Evolutionary conservation across 2,329 filamentous ascomycete genomes (phyloP), one percentile per base, ranked within the genome.

Genomic region (Claviceps monticola): DNA sequence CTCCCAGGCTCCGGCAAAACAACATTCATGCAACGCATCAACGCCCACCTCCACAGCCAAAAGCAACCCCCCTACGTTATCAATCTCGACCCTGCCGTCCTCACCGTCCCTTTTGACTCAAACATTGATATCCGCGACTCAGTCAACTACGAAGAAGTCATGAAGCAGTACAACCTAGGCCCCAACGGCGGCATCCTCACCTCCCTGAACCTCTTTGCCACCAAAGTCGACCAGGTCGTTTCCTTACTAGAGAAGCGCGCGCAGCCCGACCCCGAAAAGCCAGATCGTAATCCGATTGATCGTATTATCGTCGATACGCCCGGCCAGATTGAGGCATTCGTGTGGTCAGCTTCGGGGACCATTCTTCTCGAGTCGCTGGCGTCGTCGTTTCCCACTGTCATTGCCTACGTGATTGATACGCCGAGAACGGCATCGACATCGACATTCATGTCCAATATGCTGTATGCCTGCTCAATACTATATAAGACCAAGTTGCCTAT

Each of bases 391-490:
- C 93, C 94, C 0, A 98, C 94, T 0, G 88, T 98, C 42, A 88
- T 98, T 60, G 93, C 93, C 52, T 98, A 97, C 70, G 80, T 98
- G 54, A 95, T 98, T 67, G 93, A 98, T 68, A 98, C 93, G 1
- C 93, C 94, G 3, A 83, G 93, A 51, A 95, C 90, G 14, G 82
- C 86, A 38, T 95, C 88, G 41, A 97, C 93, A 0, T 90, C 86
- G 56, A 98, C 93, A 0, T 98, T 98, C 70, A 98, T 98, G 93
- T 94, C 87, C 66, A 98, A 98, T 71, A 98, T 98, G 93, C 82
- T 98, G 44, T 98, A 98, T 68, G 93, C 93, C 21, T 97, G 93
- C 75, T 95, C 87, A 54, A 98, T 98, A 57, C 79, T 98, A 16
- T 98, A 98, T 79, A 97, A 97, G 74, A 97, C 91, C 2, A 95